Base-by-base conservation (phyloP, 2,329 filamentous ascomycete genomes). In the Colletotrichum camelliae region DNA sequence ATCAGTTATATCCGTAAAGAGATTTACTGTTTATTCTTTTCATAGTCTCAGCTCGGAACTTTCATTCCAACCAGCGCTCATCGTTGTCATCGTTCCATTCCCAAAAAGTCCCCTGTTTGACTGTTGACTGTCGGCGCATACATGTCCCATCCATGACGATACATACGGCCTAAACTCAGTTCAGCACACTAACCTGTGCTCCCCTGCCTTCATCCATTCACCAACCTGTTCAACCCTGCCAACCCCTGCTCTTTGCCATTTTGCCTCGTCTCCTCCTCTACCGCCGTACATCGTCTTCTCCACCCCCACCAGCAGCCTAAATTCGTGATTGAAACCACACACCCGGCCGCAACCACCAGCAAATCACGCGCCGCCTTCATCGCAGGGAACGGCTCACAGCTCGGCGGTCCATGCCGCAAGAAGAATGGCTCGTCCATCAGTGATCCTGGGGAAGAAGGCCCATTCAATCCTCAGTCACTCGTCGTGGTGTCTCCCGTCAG, bases 251-350 rank as follows among this genome's bases (percentile, higher is more conserved):
- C 24, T 39, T 67, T 72, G 60, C 72, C 60, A 27, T 57, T 67
- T 75, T 72, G 55, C 73, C 69, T 75, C 43, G 52, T 64, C 62
- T 31, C 29, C 72, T 67, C 29, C 31, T 33, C 10, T 27, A 27
- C 24, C 24, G 24, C 24, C 5, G 24, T 16, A 33, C 35, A 15
- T 18, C 60, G 35, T 9, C 13, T 29, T 67, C 69, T 64, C 69
- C 57, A 66, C 35, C 58, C 58, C 67, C 60, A 65, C 61, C 64
- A 64, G 73, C 64, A 75, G 69, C 57, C 62, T 68, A 57, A 73
- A 75, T 48, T 52, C 70, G 43, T 37, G 39, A 67, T 72, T 57
- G 55, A 58, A 61, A 66, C 62, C 31, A 67, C 31, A 37, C 15
- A 67, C 31, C 29, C 12, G 31, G 29, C 48, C 31, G 67, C 60